Evolutionary conservation across 495 filamentous ascomycete species (phyloP).

Genomic region (Aspergillus bertholletiae): DNA sequence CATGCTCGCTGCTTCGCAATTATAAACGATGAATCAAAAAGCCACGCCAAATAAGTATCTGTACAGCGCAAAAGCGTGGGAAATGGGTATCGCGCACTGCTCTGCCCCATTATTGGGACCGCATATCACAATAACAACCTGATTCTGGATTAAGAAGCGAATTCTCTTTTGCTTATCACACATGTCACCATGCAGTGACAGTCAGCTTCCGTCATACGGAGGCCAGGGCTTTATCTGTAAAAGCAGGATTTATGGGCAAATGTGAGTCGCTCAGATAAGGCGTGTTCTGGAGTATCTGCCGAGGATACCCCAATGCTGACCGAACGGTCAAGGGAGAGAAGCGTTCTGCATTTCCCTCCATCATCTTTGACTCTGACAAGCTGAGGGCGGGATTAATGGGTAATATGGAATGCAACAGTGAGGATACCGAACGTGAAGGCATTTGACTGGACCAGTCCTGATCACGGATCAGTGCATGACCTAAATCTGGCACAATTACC

Average conservation of each 20-base stretch:
- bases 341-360: constrained; percentile 1
- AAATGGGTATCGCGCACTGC: constrained; percentile 15
- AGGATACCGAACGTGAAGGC: constrained; percentile 14
- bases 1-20: constrained; percentile 9
- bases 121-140: neutral
- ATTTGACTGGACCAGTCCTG: constrained; percentile 8
- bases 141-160: neutral
- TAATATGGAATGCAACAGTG: constrained; percentile 19
- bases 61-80: constrained; percentile 9
- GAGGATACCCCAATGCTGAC: constrained; percentile 15
- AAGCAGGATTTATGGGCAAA: constrained; percentile 38
- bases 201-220: constrained; percentile 14
- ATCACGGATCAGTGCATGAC: constrained; percentile 12
- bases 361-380: constrained; percentile 8
- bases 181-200: neutral
- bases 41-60: constrained; percentile 4
- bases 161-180: neutral
- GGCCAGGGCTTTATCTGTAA: constrained; percentile 13
- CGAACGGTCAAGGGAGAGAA: constrained; percentile 10
- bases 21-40: neutral
- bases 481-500: constrained; percentile 8
- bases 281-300: constrained; percentile 12
- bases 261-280: constrained; percentile 27
- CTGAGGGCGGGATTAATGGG: constrained; percentile 32
- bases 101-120: neutral